Base-by-base conservation (phyloP, 139 green algal species). In the Tetradesmus obliquus region DNA sequence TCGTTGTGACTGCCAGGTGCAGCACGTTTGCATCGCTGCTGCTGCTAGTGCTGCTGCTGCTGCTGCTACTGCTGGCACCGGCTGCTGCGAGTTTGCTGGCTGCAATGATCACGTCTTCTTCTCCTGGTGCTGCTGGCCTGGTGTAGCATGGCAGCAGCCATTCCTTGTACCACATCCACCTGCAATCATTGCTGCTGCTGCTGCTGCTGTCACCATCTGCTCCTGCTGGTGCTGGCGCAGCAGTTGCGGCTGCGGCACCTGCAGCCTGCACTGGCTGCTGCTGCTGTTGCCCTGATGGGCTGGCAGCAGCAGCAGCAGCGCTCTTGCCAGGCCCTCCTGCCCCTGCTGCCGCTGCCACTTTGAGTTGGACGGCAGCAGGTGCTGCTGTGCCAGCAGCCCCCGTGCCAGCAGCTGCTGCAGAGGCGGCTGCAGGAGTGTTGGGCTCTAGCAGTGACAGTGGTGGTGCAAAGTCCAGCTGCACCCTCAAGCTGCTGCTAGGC, bases 381-480 rank as follows among this genome's bases (percentile, higher is more conserved):
- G 84, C 51, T 8, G 72, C 71, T 55, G 84, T 90, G 53, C 20
- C 55, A 53, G 32, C 62, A 55, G 58, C 69, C 6, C 86, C 60
- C 20, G 62, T 24, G 15, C 55, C 89, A 13, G 54, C 79, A 51
- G 17, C 69, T 17, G 82, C 55, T 79, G 72, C 80, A 71, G 79
- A 69, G 90, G 88, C 2, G 76, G 62, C 1, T 55, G 55, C 84
- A 69, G 15, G 20, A 76, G 55, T 24, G 10, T 24, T 55, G 69
- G 22, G 90, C 45, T 88, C 22, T 24, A 87, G 51, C 54, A 92
- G 81, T 9, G 90, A 79, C 57, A 76, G 57, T 80, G 88, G 89
- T 7, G 94, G 94, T 15, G 83, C 57, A 85, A 93, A 95, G 53
- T 94, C 90, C 66, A 96, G 82, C 76, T 95, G 90, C 84, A 95